Evolutionary conservation across 1,284 basidiomycete species (phyloP), one percentile per base, ranked within the genome.

Genomic region (Boletellus dicymbophilus): DNA sequence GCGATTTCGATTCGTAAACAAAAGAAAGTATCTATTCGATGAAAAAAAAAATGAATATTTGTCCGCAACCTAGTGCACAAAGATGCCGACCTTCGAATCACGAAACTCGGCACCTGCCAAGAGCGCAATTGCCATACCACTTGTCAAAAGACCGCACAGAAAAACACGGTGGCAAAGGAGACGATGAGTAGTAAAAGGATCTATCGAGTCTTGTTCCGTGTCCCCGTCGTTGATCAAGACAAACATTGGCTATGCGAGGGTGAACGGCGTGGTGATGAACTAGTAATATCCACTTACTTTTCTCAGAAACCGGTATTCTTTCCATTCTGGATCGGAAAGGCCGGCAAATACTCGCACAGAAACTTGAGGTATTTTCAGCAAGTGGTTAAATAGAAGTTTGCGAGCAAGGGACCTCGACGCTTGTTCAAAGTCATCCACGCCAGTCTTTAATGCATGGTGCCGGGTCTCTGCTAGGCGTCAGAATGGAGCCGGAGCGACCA

Each of bases 161-260:
- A 82, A 78, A 1, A 62, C 44, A 4, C 84, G 73, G 52, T 84
- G 81, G 5, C 67, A 57, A 2, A 86, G 66, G 12, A 74, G 61
- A 11, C 70, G 65, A 37, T 71, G 67, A 3, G 62, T 52, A 3
- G 56, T 54, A 11, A 65, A 55, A 25, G 30, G 43, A 13, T 53
- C 48, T 10, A 46, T 49, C 4, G 51, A 46, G 12, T 61, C 48
- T 1, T 56, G 53, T 7, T 60, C 52, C 4, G 63, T 44, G 3
- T 74, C 77, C 6, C 81, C 83, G 50, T 84, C 82, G 55, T 80
- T 77, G 12, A 73, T 68, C 67, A 88, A 71, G 18, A 80, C 71
- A 48, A 85, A 86, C 83, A 88, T 85, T 2, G 86, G 85, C 82
- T 86, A 48, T 28, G 36, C 4, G 15, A 37, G 20, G 22, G 26